Conservation (phyloP, 2,329 filamentous ascomycete genomes). For the Aotearoamyces nothofagi region DNA sequence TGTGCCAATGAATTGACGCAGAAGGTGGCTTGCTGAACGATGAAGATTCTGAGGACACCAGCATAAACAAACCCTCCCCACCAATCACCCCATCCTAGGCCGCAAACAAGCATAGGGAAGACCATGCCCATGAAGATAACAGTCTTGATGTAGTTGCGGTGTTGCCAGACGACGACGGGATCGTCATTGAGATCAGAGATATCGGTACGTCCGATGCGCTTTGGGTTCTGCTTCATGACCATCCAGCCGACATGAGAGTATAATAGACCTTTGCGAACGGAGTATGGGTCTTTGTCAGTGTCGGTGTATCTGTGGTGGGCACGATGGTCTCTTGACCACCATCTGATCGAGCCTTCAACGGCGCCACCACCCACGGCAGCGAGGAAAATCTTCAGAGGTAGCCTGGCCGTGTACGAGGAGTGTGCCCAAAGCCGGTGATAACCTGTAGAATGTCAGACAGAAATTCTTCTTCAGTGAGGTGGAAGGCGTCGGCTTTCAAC, state of each 20-base stretch:
- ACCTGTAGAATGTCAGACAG: constrained; percentile 23
- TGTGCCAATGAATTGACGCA: constrained; percentile 81
- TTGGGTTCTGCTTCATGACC: constrained; percentile 80
- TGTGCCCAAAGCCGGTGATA: constrained; percentile 79
- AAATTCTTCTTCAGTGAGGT: too few species aligned
- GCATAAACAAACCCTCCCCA: constrained; percentile 66
- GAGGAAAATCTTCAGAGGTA: constrained; percentile 63
- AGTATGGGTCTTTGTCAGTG: constrained; percentile 80
- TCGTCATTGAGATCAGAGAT: constrained; percentile 77
- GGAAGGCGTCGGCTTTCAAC: constrained; percentile 13
- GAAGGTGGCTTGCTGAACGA: constrained; percentile 81
- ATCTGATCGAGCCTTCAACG: constrained; percentile 70
- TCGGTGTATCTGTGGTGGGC: constrained; percentile 83
- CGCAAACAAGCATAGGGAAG: constrained; percentile 58
- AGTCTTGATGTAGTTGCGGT: constrained; percentile 67
- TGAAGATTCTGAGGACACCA: constrained; percentile 70
- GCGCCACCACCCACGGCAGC: constrained; percentile 66
- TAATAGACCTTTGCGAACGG: constrained; percentile 68
- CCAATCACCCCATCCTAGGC: constrained; percentile 66
- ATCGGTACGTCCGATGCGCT: constrained; percentile 69
- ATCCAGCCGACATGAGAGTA: constrained; percentile 81
- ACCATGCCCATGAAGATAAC: constrained; percentile 59
- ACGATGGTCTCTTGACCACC: constrained; percentile 75
- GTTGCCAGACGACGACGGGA: constrained; percentile 69
- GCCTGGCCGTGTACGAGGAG: constrained; percentile 59